phyloP scores from a whole-genome alignment of 2,329 filamentous ascomycete genomes.

The Neodidymelliopsis sp. region DNA sequence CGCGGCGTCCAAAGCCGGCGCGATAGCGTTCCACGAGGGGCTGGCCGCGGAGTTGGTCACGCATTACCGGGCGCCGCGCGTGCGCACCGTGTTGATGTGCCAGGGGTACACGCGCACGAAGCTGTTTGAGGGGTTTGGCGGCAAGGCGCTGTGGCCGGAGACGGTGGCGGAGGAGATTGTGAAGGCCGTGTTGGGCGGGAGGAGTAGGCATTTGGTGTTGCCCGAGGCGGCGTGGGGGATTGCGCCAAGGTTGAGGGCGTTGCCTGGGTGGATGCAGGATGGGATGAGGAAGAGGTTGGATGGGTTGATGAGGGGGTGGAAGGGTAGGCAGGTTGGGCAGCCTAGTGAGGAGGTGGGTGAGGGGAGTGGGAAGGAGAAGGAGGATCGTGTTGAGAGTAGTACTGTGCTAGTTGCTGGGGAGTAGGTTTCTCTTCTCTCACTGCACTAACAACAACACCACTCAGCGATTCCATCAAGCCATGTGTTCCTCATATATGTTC shows the following conservation, averaged over 20 bases:
- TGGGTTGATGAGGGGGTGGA: conserved; percentile 46
- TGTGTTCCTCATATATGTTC: too few species aligned
- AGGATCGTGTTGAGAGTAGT: conserved; percentile 36
- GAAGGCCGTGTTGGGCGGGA: conserved; percentile 64
- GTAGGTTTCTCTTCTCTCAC: too few species aligned
- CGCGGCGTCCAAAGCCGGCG: conserved; percentile 69
- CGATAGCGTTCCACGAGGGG: conserved; percentile 72
- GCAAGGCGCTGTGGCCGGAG: conserved; percentile 64
- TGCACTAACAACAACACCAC: too few species aligned
- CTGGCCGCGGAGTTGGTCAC: conserved; percentile 53
- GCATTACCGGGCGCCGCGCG: conserved; percentile 67
- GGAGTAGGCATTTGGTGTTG: conserved; percentile 64
- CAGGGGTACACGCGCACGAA: conserved; percentile 68
- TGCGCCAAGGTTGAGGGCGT: conserved; percentile 52
- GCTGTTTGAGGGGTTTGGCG: conserved; percentile 66
- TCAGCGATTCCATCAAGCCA: too few species aligned
- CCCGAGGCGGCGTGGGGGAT: conserved; percentile 54
- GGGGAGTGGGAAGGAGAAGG: conserved; percentile 13
- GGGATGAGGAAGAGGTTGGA: conserved; percentile 54
- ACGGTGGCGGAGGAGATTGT: conserved; percentile 71
- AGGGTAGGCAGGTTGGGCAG: conserved; percentile 49
- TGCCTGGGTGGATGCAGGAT: conserved; percentile 71
- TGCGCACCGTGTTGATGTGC: conserved; percentile 72
- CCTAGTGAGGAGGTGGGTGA: conserved; percentile 36
- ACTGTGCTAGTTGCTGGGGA: conserved; percentile 35